Conservation (phyloP, 306 rosid genomes). For the Begonia peltatifolia region DNA sequence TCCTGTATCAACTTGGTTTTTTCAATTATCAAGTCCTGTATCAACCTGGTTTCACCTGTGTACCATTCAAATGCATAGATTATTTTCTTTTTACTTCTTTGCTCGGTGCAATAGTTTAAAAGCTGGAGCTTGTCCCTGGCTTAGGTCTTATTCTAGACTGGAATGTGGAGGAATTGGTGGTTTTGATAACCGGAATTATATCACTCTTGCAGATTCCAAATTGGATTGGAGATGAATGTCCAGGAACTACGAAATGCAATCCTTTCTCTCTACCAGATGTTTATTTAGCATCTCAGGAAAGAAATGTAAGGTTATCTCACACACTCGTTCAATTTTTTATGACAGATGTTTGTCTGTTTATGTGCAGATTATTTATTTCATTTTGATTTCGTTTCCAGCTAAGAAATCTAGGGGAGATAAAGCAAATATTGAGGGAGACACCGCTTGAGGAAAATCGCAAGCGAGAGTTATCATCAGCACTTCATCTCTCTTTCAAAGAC, state of each 20-base stretch:
- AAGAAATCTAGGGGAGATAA: slow-evolving; percentile 59
- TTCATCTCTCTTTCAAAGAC: slow-evolving; percentile 83
- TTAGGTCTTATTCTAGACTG: too few relatives aligned
- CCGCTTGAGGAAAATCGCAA: slow-evolving; percentile 81
- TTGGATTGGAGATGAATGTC: slow-evolving; percentile 56
- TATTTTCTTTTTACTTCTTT: too few relatives aligned
- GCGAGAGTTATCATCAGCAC: slow-evolving; percentile 81
- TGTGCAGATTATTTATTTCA: slow-evolving; percentile 4
- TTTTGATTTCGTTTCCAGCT: slow-evolving; percentile 21
- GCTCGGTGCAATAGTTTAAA: too few relatives aligned
- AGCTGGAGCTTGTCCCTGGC: too few relatives aligned
- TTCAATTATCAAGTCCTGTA: too few relatives aligned
- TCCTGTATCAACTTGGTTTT: too few relatives aligned
- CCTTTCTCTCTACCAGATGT: slow-evolving; percentile 71
- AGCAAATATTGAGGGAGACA: slow-evolving; percentile 66
- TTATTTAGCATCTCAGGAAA: slow-evolving; percentile 54
- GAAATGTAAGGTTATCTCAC: slow-evolving; percentile 43
- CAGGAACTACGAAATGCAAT: slow-evolving; percentile 60
- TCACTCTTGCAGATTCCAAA: slow-evolving; percentile 59
- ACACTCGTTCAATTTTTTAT: slow-evolving; percentile 8
- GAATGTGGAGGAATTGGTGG: too few relatives aligned
- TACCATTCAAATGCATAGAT: too few relatives aligned
- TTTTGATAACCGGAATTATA: neutral
- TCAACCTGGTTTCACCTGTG: too few relatives aligned
- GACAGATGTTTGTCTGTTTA: neutral